phyloP scores from a whole-genome alignment of 208 protist genomes.

The Leishmania amazonensis region DNA sequence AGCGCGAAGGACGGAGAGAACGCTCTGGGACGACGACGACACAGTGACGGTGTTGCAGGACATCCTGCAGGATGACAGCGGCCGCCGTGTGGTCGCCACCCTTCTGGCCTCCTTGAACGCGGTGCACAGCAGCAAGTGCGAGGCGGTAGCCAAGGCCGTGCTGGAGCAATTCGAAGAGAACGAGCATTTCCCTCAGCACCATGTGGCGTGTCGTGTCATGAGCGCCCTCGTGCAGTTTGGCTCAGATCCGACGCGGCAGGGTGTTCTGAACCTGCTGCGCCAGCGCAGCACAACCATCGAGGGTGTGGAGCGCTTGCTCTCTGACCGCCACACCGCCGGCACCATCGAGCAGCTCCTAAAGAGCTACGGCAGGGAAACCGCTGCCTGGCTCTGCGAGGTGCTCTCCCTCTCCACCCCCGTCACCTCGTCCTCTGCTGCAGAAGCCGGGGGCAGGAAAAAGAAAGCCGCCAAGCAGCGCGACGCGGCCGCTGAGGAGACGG shows the following conservation, averaged over 20 bases:
- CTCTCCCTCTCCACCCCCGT: constrained; percentile 39
- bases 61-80: constrained; percentile 79
- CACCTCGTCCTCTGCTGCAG: constrained; percentile 2
- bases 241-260: constrained; percentile 31
- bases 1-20: constrained; percentile 17
- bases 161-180: constrained; percentile 84
- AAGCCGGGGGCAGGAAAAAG: constrained; percentile 30
- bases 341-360: constrained; percentile 79
- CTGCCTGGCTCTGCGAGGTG: constrained; percentile 68
- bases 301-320: constrained; percentile 52
- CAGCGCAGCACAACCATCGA: constrained; percentile 55
- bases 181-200: constrained; percentile 73
- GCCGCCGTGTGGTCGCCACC: constrained; percentile 72
- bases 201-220: constrained; percentile 84
- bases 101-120: constrained; percentile 58
- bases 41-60: constrained; percentile 70
- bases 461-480: constrained; percentile 18
- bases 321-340: constrained; percentile 74
- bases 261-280: constrained; percentile 74
- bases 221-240: constrained; percentile 78
- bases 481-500: constrained; percentile 5
- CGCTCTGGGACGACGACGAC: constrained; percentile 34
- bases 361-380: constrained; percentile 39
- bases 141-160: constrained; percentile 53
- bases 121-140: constrained; percentile 37